These are phyloP conservation scores for Rhododendron ovatum DNA, from an alignment of 148 eudicot genomes.

Conservation along the genomic window DNA sequence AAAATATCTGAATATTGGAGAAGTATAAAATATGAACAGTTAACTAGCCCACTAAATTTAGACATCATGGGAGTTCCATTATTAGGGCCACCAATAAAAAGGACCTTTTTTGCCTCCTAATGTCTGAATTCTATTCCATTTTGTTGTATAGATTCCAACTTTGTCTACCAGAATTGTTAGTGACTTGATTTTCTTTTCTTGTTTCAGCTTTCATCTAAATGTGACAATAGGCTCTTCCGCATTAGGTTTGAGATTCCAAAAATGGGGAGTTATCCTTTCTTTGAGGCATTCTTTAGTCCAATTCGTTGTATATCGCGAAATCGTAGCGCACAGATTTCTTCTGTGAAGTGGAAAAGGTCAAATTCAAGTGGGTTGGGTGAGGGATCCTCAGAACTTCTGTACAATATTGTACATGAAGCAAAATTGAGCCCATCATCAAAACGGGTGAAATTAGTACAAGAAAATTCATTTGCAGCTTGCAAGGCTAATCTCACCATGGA, in stretches of 20 bases:
- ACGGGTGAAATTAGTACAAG: no score
- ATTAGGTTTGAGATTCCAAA: conserved; percentile 50
- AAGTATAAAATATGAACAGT: background rate
- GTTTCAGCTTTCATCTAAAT: conserved; percentile 76
- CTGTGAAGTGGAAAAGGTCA: conserved; percentile 52
- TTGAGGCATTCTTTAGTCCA: conserved; percentile 52
- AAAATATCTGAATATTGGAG: background rate
- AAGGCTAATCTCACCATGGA: conserved; percentile 33
- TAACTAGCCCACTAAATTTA: background rate
- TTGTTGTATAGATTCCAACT: conserved; percentile 10
- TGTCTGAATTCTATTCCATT: background rate
- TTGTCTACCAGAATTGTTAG: background rate
- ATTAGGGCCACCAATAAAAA: background rate
- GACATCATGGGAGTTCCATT: background rate
- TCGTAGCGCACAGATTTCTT: conserved; percentile 34
- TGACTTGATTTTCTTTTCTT: conserved; percentile 11
- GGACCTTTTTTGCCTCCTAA: background rate
- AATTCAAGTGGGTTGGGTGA: conserved; percentile 42
- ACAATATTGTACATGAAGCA: conserved; percentile 55
- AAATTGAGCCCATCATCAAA: conserved; percentile 45
- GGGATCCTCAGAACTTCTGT: conserved; percentile 41
- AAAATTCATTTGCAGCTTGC: conserved; percentile 14
- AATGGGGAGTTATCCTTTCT: conserved; percentile 46
- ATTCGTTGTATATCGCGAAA: conserved; percentile 65
- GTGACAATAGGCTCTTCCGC: conserved; percentile 68